These are phyloP conservation scores for Sporisorium scitamineum DNA, from an alignment of 1,284 basidiomycete species.

Conservation along the genomic window DNA sequence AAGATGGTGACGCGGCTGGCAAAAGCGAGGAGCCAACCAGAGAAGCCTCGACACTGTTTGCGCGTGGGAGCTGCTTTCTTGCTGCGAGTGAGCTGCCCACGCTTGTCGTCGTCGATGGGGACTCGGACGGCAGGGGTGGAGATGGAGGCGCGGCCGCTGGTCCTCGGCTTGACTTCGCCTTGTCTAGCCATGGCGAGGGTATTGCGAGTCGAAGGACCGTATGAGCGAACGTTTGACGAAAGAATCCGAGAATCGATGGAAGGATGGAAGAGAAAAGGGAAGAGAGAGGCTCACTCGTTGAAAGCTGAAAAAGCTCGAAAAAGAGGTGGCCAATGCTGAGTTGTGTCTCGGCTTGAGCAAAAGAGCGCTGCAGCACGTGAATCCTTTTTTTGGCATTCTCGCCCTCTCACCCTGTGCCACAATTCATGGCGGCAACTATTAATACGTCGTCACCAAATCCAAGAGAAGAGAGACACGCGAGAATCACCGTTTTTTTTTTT, in stretches of 20 bases:
- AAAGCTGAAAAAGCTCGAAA: background rate
- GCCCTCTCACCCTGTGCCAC: background rate
- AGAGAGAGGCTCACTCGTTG: background rate
- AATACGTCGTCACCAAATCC: too few species aligned
- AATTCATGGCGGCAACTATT: too few species aligned
- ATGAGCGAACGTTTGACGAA: background rate
- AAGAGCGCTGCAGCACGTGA: background rate
- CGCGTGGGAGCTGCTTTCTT: constrained; percentile 3
- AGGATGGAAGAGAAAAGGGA: constrained; percentile 8
- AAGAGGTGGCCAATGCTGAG: constrained; percentile 29
- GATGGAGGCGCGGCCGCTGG: constrained; percentile 39
- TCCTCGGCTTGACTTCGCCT: constrained; percentile 23
- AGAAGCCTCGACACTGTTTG: constrained; percentile 32
- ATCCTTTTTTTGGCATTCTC: background rate
- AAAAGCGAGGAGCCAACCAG: constrained; percentile 45
- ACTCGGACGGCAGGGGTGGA: constrained; percentile 44
- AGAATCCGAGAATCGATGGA: constrained; percentile 17
- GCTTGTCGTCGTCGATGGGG: constrained; percentile 20
- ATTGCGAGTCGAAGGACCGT: background rate
- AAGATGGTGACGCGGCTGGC: constrained; percentile 48
- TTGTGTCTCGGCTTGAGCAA: background rate
- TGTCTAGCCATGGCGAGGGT: constrained; percentile 14
- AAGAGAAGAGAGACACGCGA: constrained; percentile 1
- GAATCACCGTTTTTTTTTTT: too few species aligned
- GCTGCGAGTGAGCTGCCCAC: constrained; percentile 13